Base-by-base conservation (phyloP, 148 eudicot genomes). In the Chenopodium berlandieri region DNA sequence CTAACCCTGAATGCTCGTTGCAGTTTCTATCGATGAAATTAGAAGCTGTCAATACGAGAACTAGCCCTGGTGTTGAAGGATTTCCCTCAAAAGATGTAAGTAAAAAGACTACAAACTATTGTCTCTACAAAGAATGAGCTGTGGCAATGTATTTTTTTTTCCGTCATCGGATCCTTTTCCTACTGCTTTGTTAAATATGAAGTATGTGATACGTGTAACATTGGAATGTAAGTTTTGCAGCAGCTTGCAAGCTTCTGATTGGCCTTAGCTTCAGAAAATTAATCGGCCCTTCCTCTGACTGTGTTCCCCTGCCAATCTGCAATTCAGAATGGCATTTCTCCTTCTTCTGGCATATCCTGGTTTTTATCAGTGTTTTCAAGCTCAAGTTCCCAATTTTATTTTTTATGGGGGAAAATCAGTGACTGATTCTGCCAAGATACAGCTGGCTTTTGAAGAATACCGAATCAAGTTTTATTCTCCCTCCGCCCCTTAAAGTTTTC, bases 11-110 rank as follows among this genome's bases (percentile, higher is more conserved):
- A 75, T 84, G 50, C 47, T 71, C 85, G 77, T 72, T 81, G 80
- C 91, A 95, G 98, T 93, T 95, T 84, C 90, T 95, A 75, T 95
- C 97, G 14, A 91, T 93, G 97, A 93, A 93, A 88, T 88, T 93
- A 75, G 97, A 93, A 82, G 92, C 97, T n/a, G 98, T 92, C 70
- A 95, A 93, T 88, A 77, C 96, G 46, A 89, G 91, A 87, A 71
- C 79, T 70, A 83, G 78, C 67, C 90, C 90, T 74, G 88, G 85
- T 56, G 86, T 89, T 75, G 95, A 92, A 89, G 92, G 88, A 84
- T 92, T 82, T 88, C 92, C 93, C 71, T 80, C 90, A 34, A 95
- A 93, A 91, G 97, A 95, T 84, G 98, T 95, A 88, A 91, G 94
- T 85, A 76, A 34, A 34, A 34, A 34, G 40, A 34, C 4, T 34